Evolutionary conservation across 176 grass and related monocot genomes (phyloP).

Genomic region (Secale cereale): DNA sequence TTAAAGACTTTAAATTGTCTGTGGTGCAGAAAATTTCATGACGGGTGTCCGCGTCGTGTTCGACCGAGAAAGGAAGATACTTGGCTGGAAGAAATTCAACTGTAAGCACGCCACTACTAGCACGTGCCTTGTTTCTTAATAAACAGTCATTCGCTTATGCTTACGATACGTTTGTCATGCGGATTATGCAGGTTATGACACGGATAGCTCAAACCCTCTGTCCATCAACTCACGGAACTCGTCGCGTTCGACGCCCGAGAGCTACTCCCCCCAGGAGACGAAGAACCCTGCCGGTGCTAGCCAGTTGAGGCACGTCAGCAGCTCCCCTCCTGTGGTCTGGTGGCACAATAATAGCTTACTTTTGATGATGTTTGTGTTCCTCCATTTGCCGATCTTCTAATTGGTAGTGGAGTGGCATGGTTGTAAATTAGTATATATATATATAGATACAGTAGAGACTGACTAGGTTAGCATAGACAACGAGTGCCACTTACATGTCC

Average conservation of each 20-base stretch:
- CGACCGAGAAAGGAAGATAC: slow-evolving; percentile 64
- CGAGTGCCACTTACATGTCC: background rate
- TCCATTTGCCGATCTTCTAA: slow-evolving; percentile 25
- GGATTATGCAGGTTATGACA: slow-evolving; percentile 50
- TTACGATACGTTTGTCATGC: background rate
- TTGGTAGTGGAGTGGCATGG: background rate
- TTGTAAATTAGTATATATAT: slow-evolving; percentile 16
- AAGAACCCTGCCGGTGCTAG: slow-evolving; percentile 40
- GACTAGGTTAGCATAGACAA: slow-evolving; percentile 17
- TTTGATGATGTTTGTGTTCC: slow-evolving; percentile 31
- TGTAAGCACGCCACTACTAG: slow-evolving; percentile 37
- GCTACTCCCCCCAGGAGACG: slow-evolving; percentile 52
- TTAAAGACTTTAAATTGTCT: background rate
- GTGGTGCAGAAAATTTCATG: slow-evolving; percentile 83
- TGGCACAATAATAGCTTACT: background rate
- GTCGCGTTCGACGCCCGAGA: slow-evolving; percentile 36
- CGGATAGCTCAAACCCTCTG: slow-evolving; percentile 51
- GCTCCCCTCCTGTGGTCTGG: slow-evolving; percentile 10
- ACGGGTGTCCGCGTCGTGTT: slow-evolving; percentile 70
- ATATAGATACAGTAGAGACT: slow-evolving; percentile 24
- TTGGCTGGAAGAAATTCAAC: slow-evolving; percentile 84
- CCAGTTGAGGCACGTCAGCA: slow-evolving; percentile 46
- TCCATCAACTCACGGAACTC: slow-evolving; percentile 50
- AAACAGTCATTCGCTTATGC: background rate
- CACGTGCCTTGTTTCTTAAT: background rate